Base-by-base conservation (phyloP, 2,329 filamentous ascomycete genomes). In the Didymella keratinophila region DNA sequence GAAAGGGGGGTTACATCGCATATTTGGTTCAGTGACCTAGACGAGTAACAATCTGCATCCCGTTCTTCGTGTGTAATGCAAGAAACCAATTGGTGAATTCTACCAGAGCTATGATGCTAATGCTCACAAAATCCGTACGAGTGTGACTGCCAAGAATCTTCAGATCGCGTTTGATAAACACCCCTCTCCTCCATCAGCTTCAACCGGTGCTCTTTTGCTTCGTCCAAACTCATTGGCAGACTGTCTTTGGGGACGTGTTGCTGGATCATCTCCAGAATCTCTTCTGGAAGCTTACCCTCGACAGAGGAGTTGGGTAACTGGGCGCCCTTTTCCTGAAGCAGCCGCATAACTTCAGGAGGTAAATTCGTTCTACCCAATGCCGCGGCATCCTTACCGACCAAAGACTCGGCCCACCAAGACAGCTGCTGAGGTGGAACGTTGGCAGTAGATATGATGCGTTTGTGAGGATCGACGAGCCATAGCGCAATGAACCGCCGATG, bases 151-250 rank as follows among this genome's bases (percentile, higher is more conserved):
- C 44, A 48, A 6, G 20, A 27, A 0, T 25, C 4, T 6, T 60
- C 51, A 1, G 53, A 30, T 12, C 28, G 10, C 10, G 11, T 30
- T 30, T 30, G 28, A 30, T 30, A 9, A 30, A 30, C 44, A 14
- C 58, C 28, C 18, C 64, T 54, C 23, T 60, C 61, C 20, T 52
- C 9, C 36, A 39, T 39, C n/a, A 39, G 1, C 52, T 51, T 52
- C 7, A 32, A 12, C 12, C 66, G 48, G 47, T 68, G 63, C 18
- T 61, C 39, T 25, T 51, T 52, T 12, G 65, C 66, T 41, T 71
- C 70, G 39, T 66, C 54, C 1, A 51, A 6, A 14, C 49, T 61
- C 68, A 71, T 70, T 0, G 61, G 63, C 16, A 68, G 25, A 2
- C 16, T 42, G 18, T 54, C 49, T 0, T 43, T 48, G 0, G 65